Evolutionary conservation across 2,329 filamentous ascomycete genomes (phyloP).

Genomic region (Fusarium sp.): DNA sequence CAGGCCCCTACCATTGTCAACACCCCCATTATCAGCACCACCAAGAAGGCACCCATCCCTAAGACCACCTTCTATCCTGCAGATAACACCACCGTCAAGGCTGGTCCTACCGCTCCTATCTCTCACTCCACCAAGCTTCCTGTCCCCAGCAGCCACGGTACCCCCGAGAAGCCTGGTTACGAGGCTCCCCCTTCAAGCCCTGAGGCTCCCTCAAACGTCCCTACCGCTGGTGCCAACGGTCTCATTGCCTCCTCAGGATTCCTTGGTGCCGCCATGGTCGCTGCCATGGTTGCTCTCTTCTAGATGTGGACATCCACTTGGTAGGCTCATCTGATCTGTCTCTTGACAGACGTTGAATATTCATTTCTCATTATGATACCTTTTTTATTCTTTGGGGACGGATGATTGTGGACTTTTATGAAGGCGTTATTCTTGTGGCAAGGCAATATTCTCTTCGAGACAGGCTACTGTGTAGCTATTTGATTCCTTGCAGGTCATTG

Average conservation of each 20-base stretch:
- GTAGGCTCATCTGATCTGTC: conserved; percentile 4
- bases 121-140: conserved; percentile 34
- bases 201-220: conserved; percentile 29
- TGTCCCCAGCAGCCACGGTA: conserved; percentile 36
- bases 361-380: conserved; percentile 40
- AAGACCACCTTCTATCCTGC: conserved; percentile 44
- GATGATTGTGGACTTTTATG: conserved; percentile 45
- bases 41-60: conserved; percentile 36
- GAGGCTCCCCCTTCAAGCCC: conserved; percentile 13
- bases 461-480: conserved; percentile 38
- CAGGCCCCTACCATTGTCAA: conserved; percentile 34
- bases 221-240: conserved; percentile 50
- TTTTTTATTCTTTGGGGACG: conserved; percentile 45
- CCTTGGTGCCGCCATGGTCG: conserved; percentile 54
- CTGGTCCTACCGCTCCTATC: conserved; percentile 41
- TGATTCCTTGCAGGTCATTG: conserved; percentile 42
- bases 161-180: conserved; percentile 14
- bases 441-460: conserved; percentile 28
- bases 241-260: conserved; percentile 55
- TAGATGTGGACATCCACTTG: conserved; percentile 35
- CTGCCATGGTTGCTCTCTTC: conserved; percentile 54
- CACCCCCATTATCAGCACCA: conserved; percentile 44
- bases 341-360: not conserved
- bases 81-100: conserved; percentile 42
- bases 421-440: conserved; percentile 28